Percentiles rank a stretch among this genome's conserved stretches.
phyloP scores from a whole-genome alignment of 2,329 filamentous ascomycete species.

The Talaromyces piceae region DNA sequence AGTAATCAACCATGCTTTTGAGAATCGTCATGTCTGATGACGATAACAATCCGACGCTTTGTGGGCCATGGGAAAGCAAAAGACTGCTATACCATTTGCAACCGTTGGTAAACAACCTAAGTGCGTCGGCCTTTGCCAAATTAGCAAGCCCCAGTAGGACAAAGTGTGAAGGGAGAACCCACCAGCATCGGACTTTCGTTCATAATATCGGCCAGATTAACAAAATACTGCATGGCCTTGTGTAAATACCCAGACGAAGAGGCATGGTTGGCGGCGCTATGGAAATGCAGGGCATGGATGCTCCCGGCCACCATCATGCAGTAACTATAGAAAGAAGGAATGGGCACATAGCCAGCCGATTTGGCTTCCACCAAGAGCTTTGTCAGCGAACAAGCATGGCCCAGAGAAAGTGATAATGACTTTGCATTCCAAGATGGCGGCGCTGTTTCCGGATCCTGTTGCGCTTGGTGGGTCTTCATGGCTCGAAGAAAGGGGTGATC shows the following conservation, averaged over 20 bases:
- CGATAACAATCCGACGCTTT: not conserved
- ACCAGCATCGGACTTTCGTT: not conserved
- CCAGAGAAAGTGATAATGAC: not conserved
- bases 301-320: constrained; percentile 19
- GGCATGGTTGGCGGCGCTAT: not conserved
- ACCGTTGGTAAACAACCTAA: not conserved
- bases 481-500: constrained; percentile 18
- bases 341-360: constrained; percentile 17
- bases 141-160: too few relatives aligned
- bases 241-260: not conserved
- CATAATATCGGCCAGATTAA: not conserved
- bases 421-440: not conserved
- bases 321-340: constrained; percentile 19
- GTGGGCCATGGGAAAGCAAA: not conserved
- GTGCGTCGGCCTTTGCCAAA: not conserved
- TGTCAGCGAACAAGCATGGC: constrained; percentile 16
- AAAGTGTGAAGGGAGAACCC: not conserved
- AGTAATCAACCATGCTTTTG: not conserved
- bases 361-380: constrained; percentile 18
- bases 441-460: not conserved
- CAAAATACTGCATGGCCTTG: not conserved
- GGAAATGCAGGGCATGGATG: constrained; percentile 14
- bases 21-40: not conserved
- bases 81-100: not conserved
- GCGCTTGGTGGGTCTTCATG: constrained; percentile 8